Evolutionary conservation across 805 yeast species (phyloP), one percentile per base, ranked within the genome.

Genomic region (Metschnikowia hibisci): DNA sequence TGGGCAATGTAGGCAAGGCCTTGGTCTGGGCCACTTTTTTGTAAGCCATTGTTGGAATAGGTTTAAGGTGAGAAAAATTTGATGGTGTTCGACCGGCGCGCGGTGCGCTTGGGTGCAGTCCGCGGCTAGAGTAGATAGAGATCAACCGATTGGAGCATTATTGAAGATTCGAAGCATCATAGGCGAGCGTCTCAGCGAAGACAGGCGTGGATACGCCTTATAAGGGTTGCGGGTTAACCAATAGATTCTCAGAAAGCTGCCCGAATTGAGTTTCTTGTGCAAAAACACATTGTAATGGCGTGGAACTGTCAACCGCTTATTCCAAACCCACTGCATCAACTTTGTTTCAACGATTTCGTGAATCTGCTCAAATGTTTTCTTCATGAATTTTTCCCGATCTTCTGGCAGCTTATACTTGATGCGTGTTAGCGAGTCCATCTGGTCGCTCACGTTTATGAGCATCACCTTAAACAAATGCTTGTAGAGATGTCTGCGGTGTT

Each of bases 1-100:
- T 74, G 32, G 88, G 90, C 48, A 87, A 74, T 15, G 89, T 87
- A 20, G 95, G 95, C 49, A 70, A 60, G 39, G 64, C 58, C 58
- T 63, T 67, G 35, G 66, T 64, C 42, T 67, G 66, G 38, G 66
- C 67, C 39, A 68, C 62, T 56, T 69, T 70, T 57, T 70, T 70
- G 57, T 61, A 67, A 15, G 74, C 71, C 76, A 70, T 70, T 30
- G 34, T 31, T 25, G 25, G 25, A 32, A 36, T 33, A 28, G 11
- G 47, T 30, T 32, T 29, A 22, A 32, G 13, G 32, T 22, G 28
- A 37, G 33, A 43, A 46, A 46, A 43, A 41, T 43, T 36, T 35
- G 35, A 31, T 31, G 16, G n/a, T 26, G 16, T 35, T 16, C 29
- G 25, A 35, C 25, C 12, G 16, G 39, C 16, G 39, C 39, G 32